These are phyloP conservation scores for Pedinophyceae sp. DNA, from an alignment of 139 green algal species.

Conservation along the genomic window DNA sequence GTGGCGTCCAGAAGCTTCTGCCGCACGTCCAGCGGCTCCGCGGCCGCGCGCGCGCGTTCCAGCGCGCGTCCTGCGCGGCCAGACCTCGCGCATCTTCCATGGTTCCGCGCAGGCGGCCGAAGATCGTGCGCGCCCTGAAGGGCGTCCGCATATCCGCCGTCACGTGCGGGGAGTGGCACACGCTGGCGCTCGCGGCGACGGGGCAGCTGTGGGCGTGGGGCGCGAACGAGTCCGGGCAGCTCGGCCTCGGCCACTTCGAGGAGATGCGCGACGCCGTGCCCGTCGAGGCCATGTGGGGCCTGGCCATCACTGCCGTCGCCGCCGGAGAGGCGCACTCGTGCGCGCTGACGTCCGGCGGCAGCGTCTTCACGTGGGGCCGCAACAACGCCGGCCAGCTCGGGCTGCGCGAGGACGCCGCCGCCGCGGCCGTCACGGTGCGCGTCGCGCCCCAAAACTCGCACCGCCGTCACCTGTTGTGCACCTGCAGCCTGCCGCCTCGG, in stretches of 20 bases:
- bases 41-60: neutral
- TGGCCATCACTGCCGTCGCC: conserved; percentile 55
- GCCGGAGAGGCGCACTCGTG: conserved; percentile 57
- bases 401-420: conserved; percentile 35
- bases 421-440: no score
- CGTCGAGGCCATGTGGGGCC: conserved; percentile 59
- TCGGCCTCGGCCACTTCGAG: conserved; percentile 49
- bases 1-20: no score
- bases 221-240: conserved; percentile 48
- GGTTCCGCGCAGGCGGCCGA: conserved; percentile 35
- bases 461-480: no score
- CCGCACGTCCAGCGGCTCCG: conserved; percentile 19
- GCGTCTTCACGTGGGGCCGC: conserved; percentile 73
- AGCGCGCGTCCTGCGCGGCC: neutral
- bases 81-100: conserved; percentile 11
- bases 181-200: conserved; percentile 60
- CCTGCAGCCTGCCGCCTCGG: no score
- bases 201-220: conserved; percentile 70
- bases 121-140: conserved; percentile 38
- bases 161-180: conserved; percentile 57
- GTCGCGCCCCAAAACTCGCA: no score
- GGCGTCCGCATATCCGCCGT: conserved; percentile 22
- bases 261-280: conserved; percentile 31
- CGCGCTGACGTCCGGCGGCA: conserved; percentile 60
- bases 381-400: conserved; percentile 73